These are phyloP conservation scores for Torulaspora indica DNA, from an alignment of 805 yeast species.

Conservation along the genomic window DNA sequence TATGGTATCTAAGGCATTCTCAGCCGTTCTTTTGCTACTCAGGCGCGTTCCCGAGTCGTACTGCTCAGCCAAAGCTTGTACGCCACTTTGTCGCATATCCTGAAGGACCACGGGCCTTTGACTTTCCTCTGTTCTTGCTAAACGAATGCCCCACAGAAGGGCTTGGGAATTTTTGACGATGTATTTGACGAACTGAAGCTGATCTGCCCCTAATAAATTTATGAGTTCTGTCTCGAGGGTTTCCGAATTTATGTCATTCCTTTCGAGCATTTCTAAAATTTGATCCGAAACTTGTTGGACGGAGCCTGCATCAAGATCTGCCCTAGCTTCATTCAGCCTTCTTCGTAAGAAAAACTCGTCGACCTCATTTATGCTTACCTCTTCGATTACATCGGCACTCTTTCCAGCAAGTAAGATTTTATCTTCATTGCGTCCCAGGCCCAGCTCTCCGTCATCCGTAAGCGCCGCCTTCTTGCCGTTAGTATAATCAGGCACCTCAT, in stretches of 20 bases:
- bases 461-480: slow-evolving; percentile 12
- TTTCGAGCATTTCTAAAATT: slow-evolving; percentile 41
- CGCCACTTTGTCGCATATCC: slow-evolving; percentile 44
- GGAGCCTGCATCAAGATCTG: slow-evolving; percentile 39
- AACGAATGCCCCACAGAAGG: slow-evolving; percentile 51
- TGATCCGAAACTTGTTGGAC: slow-evolving; percentile 40
- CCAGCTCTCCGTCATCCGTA: slow-evolving; percentile 3
- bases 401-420: slow-evolving; percentile 11
- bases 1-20: slow-evolving; percentile 7
- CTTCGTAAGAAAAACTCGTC: slow-evolving; percentile 53
- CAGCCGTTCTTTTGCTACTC: slow-evolving; percentile 8
- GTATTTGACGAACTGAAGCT: slow-evolving; percentile 45
- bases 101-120: slow-evolving; percentile 37
- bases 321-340: slow-evolving; percentile 38
- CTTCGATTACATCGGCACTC: not conserved
- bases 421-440: slow-evolving; percentile 16
- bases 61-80: slow-evolving; percentile 42
- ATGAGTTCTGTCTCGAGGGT: slow-evolving; percentile 52
- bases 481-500: slow-evolving; percentile 23
- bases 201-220: slow-evolving; percentile 48
- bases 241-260: slow-evolving; percentile 36
- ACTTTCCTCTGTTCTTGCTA: slow-evolving; percentile 39
- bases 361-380: slow-evolving; percentile 38
- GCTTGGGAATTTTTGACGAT: slow-evolving; percentile 48
- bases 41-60: slow-evolving; percentile 29